Base-by-base conservation (phyloP, 805 yeast species). In the Monosporozyma aquatica region DNA sequence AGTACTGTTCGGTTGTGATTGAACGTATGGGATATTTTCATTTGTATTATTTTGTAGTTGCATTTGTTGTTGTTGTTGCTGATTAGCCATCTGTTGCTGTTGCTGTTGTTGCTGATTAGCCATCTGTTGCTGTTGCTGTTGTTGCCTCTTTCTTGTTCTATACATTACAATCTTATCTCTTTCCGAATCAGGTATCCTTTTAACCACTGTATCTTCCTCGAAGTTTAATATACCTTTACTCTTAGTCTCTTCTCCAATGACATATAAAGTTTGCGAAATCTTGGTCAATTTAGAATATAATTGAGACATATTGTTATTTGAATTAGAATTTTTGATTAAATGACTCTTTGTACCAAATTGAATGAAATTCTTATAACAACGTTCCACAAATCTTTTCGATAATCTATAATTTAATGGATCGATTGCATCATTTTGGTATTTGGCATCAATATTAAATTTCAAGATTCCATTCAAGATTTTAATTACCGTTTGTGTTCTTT, bases 321-420 rank as follows among this genome's bases (percentile, higher is more conserved):
- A 38, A 20, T 37, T 28, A 14, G 38, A 35, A 18, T 49, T 60
- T 34, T 50, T 60, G 13, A 66, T 58, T 13, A 67, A 43, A 28
- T 61, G 61, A 4, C 64, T 55, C 45, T 59, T 64, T 11, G 65
- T 65, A 62, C 66, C 67, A 43, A 61, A 68, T 45, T 68, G 68
- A 24, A 67, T 60, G 34, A 66, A 62, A 50, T 66, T 65, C 55
- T 69, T 74, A 51, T 80, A 59, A 18, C 74, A 63, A 42, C 87
- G 71, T 56, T 82, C 87, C 14, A 76, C 72, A 53, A 78, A 82
- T 52, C 82, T 73, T 50, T 70, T 74, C 5, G 76, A 66, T 39
- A 82, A 59, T 54, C 82, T 82, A 53, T 63, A 66, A 22, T 66
- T 61, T 27, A 68, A 45, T 8, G 61, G 56, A 2, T 59, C 51